Evolutionary conservation across 108 stramenopile species (phyloP), one percentile per base, ranked within the genome.

Genomic region (Pseudonitzschia pungens): DNA sequence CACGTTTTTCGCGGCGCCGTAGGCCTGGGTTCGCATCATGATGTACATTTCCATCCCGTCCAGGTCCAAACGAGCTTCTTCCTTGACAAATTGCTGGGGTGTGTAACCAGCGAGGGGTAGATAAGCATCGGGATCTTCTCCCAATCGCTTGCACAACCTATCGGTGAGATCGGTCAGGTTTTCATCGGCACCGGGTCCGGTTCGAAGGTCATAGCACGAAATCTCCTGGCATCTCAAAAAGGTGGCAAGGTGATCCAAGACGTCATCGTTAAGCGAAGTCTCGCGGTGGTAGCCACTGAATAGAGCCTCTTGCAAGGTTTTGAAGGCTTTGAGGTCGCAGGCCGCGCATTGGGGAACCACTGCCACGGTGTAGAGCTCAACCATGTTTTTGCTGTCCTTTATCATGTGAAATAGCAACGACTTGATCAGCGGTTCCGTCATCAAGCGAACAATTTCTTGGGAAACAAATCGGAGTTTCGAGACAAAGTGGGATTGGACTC

Each of bases 361-460:
- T 24, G 87, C 40, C 24, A 88, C 60, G 0, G 81, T 77, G 74
- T 85, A 88, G 12, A 88, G 63, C 51, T 88, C 81, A 4, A 82
- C 74, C 53, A 65, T 70, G 54, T 88, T 78, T 41, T 58, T 72
- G 70, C 86, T 77, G 56, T 78, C 77, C 62, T 62, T 59, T 33
- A 64, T 27, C 53, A 82, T 72, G 58, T 83, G 77, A 55, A 70
- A 76, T 10, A 89, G 67, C 6, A 94, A 79, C 21, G 79, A 70
- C 56, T 84, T 81, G 15, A 94, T 59, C 16, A 94, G 74, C 0
- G 87, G 84, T 18, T 83, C 76, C 16, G 79, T 80, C 83, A 94
- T 69, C 2, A 68, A n/a, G 44, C 77, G 70, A 11, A 85, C 71
- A 21, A 89, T 78, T 12, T 85, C 74, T 24, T 82, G 77, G 42